phyloP scores from a whole-genome alignment of 345 rosid genomes.

The Moringa oleifera region DNA sequence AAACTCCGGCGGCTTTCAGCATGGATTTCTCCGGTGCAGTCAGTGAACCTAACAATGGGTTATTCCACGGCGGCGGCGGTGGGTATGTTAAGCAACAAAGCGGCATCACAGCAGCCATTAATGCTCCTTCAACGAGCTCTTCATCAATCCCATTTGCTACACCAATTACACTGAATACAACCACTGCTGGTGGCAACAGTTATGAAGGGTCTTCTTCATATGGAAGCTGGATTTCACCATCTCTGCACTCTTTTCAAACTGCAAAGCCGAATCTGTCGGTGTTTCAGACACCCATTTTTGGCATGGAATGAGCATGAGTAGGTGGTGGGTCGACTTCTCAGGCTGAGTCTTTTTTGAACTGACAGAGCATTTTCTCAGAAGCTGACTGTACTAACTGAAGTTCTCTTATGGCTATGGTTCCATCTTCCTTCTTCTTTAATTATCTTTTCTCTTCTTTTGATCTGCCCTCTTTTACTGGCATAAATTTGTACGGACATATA shows the following conservation, averaged over 20 bases:
- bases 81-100: constrained; percentile 29
- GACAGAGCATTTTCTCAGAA: constrained; percentile 22
- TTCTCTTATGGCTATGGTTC: constrained; percentile 15
- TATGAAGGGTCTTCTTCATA: constrained; percentile 24
- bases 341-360: constrained; percentile 8
- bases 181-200: constrained; percentile 20
- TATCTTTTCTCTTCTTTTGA: background rate
- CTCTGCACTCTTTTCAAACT: constrained; percentile 47
- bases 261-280: constrained; percentile 60
- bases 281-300: constrained; percentile 86
- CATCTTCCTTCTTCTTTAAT: background rate
- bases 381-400: constrained; percentile 30
- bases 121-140: too few relatives aligned
- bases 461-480: constrained; percentile 19
- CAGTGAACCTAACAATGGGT: constrained; percentile 21
- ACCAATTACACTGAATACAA: constrained; percentile 26
- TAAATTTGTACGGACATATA: constrained; percentile 21
- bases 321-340: constrained; percentile 24
- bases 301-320: constrained; percentile 57
- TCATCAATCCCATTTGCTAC: constrained; percentile 40
- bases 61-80: constrained; percentile 28
- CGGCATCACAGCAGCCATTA: too few relatives aligned
- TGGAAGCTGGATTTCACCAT: constrained; percentile 40
- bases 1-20: constrained; percentile 15
- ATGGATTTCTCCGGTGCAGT: constrained; percentile 28